Conservation (phyloP, 1,284 basidiomycete genomes). For the Leccinum ponderosum region DNA sequence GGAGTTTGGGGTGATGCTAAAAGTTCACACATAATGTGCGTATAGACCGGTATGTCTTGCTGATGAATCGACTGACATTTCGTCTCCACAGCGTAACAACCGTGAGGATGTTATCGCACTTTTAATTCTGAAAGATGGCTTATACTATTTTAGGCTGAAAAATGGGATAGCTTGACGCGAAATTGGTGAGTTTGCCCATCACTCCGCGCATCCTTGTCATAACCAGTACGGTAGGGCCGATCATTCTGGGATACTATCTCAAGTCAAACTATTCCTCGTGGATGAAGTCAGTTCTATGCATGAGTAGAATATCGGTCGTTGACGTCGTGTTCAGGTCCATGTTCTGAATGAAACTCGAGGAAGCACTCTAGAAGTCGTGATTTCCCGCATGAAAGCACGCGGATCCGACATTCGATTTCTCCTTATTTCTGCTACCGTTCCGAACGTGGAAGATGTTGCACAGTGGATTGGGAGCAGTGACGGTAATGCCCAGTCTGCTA, state of each 20-base stretch:
- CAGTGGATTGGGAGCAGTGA: constrained; percentile 73
- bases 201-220: constrained; percentile 6
- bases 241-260: constrained; percentile 63
- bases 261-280: constrained; percentile 79
- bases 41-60: constrained; percentile 3
- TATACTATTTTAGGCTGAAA: constrained; percentile 69
- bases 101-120: constrained; percentile 38
- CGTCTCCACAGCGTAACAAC: constrained; percentile 65
- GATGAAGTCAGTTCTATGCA: constrained; percentile 63
- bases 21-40: constrained; percentile 75
- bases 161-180: constrained; percentile 91
- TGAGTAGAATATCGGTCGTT: background rate
- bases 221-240: constrained; percentile 50
- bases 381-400: constrained; percentile 87
- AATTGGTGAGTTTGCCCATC: constrained; percentile 59
- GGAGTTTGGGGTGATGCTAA: constrained; percentile 72
- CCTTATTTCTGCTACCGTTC: constrained; percentile 91
- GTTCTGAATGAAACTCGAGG: constrained; percentile 88
- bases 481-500: constrained; percentile 49
- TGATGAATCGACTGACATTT: constrained; percentile 8
- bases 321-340: constrained; percentile 66
- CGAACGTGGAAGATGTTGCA: constrained; percentile 91
- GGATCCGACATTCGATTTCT: constrained; percentile 77
- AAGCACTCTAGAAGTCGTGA: constrained; percentile 89
- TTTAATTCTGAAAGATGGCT: constrained; percentile 5